These are phyloP conservation scores for Aspergillus pseudonomiae DNA, from an alignment of 2,329 filamentous ascomycete species.

Conservation along the genomic window DNA sequence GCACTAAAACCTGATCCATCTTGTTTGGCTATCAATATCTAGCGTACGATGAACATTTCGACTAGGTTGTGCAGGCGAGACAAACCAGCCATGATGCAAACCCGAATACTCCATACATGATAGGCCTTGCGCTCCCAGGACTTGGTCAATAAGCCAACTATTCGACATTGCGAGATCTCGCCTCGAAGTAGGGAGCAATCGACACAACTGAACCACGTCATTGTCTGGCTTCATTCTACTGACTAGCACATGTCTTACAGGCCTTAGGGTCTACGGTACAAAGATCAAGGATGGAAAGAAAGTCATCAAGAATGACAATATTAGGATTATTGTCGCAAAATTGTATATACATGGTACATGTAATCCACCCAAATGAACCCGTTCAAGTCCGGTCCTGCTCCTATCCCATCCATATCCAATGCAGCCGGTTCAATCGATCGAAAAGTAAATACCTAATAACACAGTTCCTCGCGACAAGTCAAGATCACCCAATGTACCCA, in stretches of 20 bases:
- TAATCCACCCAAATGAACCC: conserved; percentile 8
- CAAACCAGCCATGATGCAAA: not conserved
- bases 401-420: conserved; percentile 7
- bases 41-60: not conserved
- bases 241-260: not conserved
- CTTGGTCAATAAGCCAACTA: not conserved
- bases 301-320: not conserved
- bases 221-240: not conserved
- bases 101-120: not conserved
- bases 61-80: no score
- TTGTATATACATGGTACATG: conserved; percentile 18
- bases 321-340: not conserved
- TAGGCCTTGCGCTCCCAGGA: not conserved
- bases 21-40: not conserved
- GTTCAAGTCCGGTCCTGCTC: conserved; percentile 5
- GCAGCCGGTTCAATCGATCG: not conserved
- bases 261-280: not conserved
- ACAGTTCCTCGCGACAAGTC: conserved; percentile 8
- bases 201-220: not conserved
- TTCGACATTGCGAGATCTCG: not conserved
- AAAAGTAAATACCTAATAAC: conserved; percentile 5
- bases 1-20: not conserved
- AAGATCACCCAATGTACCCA: conserved; percentile 4
- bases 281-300: not conserved
- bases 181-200: not conserved